phyloP scores from a whole-genome alignment of 1,284 basidiomycete genomes.

The Schizophyllum commune region DNA sequence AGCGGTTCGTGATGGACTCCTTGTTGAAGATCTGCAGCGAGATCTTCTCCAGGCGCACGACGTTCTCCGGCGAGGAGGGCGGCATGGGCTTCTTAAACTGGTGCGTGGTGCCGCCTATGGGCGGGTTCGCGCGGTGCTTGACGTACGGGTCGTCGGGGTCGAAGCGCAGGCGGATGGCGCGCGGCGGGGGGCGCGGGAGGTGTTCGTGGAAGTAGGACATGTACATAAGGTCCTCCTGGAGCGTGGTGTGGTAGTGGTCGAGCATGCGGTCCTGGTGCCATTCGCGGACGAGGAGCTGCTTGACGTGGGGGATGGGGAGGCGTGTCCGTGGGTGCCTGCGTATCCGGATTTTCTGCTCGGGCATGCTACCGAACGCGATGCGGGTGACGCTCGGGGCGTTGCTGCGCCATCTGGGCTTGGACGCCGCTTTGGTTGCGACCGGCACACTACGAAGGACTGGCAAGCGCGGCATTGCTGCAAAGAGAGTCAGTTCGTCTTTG shows the following conservation, averaged over 20 bases:
- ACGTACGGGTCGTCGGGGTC: constrained; percentile 77
- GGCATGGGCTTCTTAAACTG: constrained; percentile 59
- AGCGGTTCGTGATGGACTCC: constrained; percentile 68
- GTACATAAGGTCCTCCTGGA: constrained; percentile 89
- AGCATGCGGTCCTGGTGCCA: constrained; percentile 72
- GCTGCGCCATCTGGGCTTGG: background rate
- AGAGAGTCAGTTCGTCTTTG: background rate
- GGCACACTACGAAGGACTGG: background rate
- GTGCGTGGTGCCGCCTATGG: constrained; percentile 60
- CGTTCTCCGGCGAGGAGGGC: constrained; percentile 54
- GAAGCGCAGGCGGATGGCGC: constrained; percentile 60
- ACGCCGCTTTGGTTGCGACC: background rate
- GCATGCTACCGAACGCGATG: background rate
- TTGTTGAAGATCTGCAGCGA: constrained; percentile 82
- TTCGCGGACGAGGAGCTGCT: constrained; percentile 50
- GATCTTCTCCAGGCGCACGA: constrained; percentile 77
- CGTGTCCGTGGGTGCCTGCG: constrained; percentile 24
- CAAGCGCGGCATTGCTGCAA: background rate
- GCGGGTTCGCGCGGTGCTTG: constrained; percentile 63
- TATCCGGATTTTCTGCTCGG: background rate
- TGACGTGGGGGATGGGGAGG: constrained; percentile 62
- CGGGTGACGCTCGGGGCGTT: background rate
- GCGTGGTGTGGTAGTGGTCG: constrained; percentile 80
- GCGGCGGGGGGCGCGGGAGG: constrained; percentile 40
- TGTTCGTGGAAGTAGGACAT: constrained; percentile 85